Evolutionary conservation across 345 rosid genomes (phyloP).

Genomic region (Limnanthes douglasii): DNA sequence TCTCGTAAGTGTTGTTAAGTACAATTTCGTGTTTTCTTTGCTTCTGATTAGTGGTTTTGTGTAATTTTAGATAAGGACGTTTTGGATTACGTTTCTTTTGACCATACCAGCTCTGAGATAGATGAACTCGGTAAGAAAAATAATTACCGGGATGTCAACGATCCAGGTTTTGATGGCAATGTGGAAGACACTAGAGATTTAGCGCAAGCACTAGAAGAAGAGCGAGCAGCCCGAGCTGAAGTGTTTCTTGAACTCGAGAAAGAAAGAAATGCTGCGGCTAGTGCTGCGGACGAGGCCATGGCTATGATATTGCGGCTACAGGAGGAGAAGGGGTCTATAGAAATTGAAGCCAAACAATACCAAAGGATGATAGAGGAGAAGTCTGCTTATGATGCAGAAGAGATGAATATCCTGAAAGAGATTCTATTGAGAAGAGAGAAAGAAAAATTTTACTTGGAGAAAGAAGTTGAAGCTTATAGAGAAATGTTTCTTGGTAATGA

Average conservation of each 20-base stretch:
- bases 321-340: conserved; percentile 49
- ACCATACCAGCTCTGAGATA: no score
- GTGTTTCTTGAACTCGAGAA: conserved; percentile 55
- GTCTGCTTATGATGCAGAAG: conserved; percentile 61
- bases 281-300: conserved; percentile 68
- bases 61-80: conserved; percentile 20
- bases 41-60: conserved; percentile 6
- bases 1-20: conserved; percentile 6
- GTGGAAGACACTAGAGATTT: conserved; percentile 15
- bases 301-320: conserved; percentile 52
- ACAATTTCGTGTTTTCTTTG: conserved; percentile 5
- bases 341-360: conserved; percentile 63
- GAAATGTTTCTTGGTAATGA: conserved; percentile 27
- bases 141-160: conserved; percentile 14
- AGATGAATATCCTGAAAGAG: conserved; percentile 62
- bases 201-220: conserved; percentile 32
- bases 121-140: conserved; percentile 10
- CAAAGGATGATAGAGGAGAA: conserved; percentile 71
- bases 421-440: conserved; percentile 52
- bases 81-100: no score
- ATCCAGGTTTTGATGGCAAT: conserved; percentile 13
- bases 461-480: conserved; percentile 45
- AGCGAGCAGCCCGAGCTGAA: conserved; percentile 21
- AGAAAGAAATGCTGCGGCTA: conserved; percentile 63
- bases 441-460: conserved; percentile 56